Evolutionary conservation across 1,284 basidiomycete genomes (phyloP), one percentile per base, ranked within the genome.

Genomic region (Melanopsichium pennsylvanicum): DNA sequence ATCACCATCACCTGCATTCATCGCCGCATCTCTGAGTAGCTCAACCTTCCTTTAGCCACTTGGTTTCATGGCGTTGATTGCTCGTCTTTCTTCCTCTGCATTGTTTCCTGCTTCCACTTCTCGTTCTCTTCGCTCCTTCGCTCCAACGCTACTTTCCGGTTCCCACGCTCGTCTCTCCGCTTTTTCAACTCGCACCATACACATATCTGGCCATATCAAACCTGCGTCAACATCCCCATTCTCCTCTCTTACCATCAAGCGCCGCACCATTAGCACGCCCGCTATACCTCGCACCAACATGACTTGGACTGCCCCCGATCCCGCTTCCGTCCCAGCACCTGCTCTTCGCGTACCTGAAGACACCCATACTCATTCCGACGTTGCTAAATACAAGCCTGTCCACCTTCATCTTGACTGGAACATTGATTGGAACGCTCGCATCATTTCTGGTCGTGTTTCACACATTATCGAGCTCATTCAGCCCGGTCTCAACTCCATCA

Each of bases 361-460:
- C 54, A 63, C 50, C 11, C 78, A 80, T 60, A 76, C 78, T 25
- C 68, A 69, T 33, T 52, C 75, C 35, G 70, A 78, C 54, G 52
- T 78, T 10, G 62, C 68, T 33, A 61, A 76, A 18, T 59, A 80
- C 56, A 63, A 64, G 50, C 67, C 76, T 2, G 27, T 47, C 13
- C 67, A 72, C 44, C 47, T 80, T 46, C 76, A 81, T 38, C 87
- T 97, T 57, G 87, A 90, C 70, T 97, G 93, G 94, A 82, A 76
- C 2, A 84, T 97, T 69, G 88, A 97, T 83, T 97, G 93, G 83
- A 78, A 85, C 1, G 79, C 83, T 9, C 83, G 88, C 74, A 83
- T 86, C 54, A 86, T 97, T 70, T 82, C 83, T n/a, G 94, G 94
- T 1, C 86, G 85, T 22, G 92, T 87, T 15, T 86, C 84, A 0